Conservation (phyloP, 257 asterid species). For the Plantago elongata region DNA sequence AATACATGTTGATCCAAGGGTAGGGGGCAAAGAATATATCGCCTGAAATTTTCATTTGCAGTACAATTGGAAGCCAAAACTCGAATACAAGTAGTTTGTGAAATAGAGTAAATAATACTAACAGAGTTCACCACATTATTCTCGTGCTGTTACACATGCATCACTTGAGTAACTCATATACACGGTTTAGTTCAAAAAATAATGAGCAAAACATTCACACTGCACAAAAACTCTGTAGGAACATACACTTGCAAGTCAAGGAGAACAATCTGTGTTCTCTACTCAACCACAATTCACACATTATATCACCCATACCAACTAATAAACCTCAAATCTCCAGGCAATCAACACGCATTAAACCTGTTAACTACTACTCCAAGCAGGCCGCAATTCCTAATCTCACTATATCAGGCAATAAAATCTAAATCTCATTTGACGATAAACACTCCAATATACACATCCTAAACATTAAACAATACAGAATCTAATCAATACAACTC, state of each 20-base stretch:
- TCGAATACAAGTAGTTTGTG: no score
- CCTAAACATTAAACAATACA: neutral
- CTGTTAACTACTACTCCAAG: neutral
- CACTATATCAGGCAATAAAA: neutral
- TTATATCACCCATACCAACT: neutral
- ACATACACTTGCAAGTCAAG: no score
- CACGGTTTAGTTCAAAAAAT: neutral
- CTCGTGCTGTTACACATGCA: neutral
- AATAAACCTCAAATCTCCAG: neutral
- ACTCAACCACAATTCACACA: neutral
- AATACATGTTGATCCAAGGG: no score
- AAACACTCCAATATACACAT: neutral
- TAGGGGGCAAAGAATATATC: no score
- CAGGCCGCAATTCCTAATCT: neutral
- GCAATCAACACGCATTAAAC: neutral
- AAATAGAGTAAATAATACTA: no score
- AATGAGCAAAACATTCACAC: neutral
- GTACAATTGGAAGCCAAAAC: no score
- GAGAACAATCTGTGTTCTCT: no score
- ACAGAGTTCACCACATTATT: neutral
- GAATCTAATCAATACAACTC: neutral
- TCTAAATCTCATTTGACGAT: neutral
- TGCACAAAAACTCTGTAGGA: no score
- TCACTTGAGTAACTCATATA: neutral
- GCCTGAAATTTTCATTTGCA: no score